Conservation (phyloP, 2,329 filamentous ascomycete genomes). For the Didymella glomerata region DNA sequence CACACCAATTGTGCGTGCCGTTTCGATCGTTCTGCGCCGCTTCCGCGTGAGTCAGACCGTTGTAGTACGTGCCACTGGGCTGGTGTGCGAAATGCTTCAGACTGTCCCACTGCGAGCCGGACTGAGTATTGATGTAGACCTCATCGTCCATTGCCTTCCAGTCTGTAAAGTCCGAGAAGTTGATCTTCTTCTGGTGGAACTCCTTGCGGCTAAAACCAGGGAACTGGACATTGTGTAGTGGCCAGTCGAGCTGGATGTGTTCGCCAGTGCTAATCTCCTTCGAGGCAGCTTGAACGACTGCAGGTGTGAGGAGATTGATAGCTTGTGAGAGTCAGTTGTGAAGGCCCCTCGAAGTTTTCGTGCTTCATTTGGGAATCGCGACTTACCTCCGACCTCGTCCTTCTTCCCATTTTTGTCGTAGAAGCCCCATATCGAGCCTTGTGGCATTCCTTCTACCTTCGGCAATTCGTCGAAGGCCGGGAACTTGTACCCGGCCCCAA, state of each 20-base stretch:
- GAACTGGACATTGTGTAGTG: conserved; percentile 64
- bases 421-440: conserved; percentile 47
- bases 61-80: conserved; percentile 39
- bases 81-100: conserved; percentile 50
- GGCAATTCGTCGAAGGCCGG: conserved; percentile 47
- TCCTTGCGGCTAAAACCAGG: conserved; percentile 63
- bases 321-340: conserved; percentile 23
- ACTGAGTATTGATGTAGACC: conserved; percentile 46
- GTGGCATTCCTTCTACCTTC: conserved; percentile 43
- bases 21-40: conserved; percentile 35
- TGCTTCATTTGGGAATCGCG: conserved; percentile 4
- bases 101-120: conserved; percentile 49
- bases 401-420: conserved; percentile 50
- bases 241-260: conserved; percentile 64
- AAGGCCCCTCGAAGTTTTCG: too few relatives aligned
- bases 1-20: conserved; percentile 50
- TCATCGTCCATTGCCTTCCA: conserved; percentile 45
- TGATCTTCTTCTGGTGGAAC: conserved; percentile 61
- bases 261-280: conserved; percentile 62
- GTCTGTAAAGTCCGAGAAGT: conserved; percentile 47
- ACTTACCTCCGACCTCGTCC: conserved; percentile 63
- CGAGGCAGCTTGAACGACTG: conserved; percentile 60
- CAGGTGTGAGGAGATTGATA: conserved; percentile 58
- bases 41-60: conserved; percentile 44
- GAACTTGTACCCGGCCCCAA: conserved; percentile 33